Evolutionary conservation across 2,329 filamentous ascomycete species (phyloP).

Genomic region (Hypocreales sp.): DNA sequence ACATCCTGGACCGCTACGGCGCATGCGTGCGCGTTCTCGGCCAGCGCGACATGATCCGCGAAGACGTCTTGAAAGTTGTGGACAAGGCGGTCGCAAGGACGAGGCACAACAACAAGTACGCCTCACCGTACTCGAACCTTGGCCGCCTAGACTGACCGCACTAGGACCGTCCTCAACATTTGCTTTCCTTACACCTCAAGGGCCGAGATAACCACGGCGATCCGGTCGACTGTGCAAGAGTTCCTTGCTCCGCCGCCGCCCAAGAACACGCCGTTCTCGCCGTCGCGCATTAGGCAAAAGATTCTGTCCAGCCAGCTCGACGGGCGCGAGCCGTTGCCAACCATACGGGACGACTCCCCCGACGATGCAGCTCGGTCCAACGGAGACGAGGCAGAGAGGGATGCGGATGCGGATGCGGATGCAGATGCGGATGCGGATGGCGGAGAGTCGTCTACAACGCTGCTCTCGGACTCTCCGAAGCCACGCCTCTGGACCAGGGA

Average conservation of each 20-base stretch:
- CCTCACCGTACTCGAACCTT: no score
- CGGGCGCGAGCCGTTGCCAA: conserved; percentile 27
- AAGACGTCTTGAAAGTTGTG: conserved; percentile 78
- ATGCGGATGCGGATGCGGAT: conserved; percentile 20
- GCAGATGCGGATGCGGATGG: conserved; percentile 27
- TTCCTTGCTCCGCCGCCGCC: conserved; percentile 60
- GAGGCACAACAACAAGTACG: conserved; percentile 66
- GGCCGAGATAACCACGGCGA: conserved; percentile 85
- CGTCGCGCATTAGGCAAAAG: conserved; percentile 73
- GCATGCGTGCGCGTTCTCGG: conserved; percentile 76
- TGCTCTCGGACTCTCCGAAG: conserved; percentile 37
- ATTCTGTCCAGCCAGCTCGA: conserved; percentile 55
- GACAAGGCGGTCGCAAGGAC: conserved; percentile 79
- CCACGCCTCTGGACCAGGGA: conserved; percentile 17
- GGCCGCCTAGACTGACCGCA: conserved; percentile 1
- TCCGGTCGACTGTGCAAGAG: conserved; percentile 74
- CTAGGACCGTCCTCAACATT: conserved; percentile 59
- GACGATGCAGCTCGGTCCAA: conserved; percentile 23
- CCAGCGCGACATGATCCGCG: conserved; percentile 66
- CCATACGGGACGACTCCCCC: conserved; percentile 33
- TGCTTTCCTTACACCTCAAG: conserved; percentile 96
- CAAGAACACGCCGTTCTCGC: conserved; percentile 63
- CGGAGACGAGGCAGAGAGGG: conserved; percentile 22
- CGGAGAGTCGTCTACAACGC: conserved; percentile 44
- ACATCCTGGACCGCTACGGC: conserved; percentile 83